Base-by-base conservation (phyloP, 805 yeast species). In the Cyberlindnera galapagoensis region DNA sequence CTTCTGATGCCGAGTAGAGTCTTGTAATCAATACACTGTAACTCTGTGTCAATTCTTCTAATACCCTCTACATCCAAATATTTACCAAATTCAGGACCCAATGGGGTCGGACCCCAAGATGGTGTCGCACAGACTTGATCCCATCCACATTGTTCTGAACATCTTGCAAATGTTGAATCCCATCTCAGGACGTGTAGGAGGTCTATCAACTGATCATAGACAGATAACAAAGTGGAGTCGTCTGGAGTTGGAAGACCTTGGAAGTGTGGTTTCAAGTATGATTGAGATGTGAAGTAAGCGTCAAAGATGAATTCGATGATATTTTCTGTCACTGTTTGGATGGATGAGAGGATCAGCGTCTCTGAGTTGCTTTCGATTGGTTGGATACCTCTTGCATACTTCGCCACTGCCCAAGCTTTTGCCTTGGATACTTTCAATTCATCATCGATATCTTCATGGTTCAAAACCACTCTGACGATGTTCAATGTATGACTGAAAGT, bases 51-150 rank as follows among this genome's bases (percentile, higher is more conserved):
- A 21, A 60, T 52, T 28, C 63, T 47, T 11, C 15, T 11, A 3
- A 31, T 43, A 0, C 60, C 62, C 23, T 40, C 31, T 0, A 17
- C 35, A 20, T 45, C 62, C 9, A 24, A 21, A 10, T 34, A 37
- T 3, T 44, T 49, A 6, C 54, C 56, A 11, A 57, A 52, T 1
- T 18, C n/a, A 67, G 71, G 63, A 1, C 71, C 69, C 16, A 71
- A 26, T 4, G 77, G 77, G 1, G 68, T 56, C 3, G 80, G 80
- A 1, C 67, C 81, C 80, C 80, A 74, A 0, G 77, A 67, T 2
- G 80, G 80, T 11, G 72, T 63, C 34, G 62, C 73, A 41, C 81
- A 76, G 3, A 71, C 46, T 40, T 71, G 75, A 42, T 70, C 65
- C 53, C 56, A 51, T 0, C 43, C 56, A 49, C 81, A 74, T 4